Evolutionary conservation across 345 rosid genomes (phyloP).

Genomic region (Toxicodendron radicans): DNA sequence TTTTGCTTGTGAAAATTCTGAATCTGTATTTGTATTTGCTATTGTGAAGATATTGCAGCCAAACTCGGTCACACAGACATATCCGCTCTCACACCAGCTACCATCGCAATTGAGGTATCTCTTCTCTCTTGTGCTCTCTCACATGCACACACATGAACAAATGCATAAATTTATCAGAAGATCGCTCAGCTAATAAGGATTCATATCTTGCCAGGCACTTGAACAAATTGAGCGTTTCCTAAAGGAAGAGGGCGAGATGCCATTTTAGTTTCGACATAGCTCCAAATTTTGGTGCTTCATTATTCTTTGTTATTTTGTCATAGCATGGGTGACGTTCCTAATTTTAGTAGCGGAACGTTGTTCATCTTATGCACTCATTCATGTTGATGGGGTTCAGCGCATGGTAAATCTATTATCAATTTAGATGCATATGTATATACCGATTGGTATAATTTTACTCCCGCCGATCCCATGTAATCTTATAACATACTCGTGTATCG

Average conservation of each 20-base stretch:
- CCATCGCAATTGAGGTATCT: conserved; percentile 81
- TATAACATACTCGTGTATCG: background rate
- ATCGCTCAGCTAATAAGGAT: conserved; percentile 7
- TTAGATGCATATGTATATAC: conserved; percentile 4
- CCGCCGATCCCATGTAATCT: background rate
- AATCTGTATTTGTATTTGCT: background rate
- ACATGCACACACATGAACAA: background rate
- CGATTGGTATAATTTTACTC: background rate
- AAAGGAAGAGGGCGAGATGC: conserved; percentile 30
- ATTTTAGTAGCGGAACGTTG: background rate
- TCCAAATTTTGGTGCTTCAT: conserved; percentile 6
- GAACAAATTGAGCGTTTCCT: conserved; percentile 54
- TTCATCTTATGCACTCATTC: background rate
- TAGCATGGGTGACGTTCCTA: conserved; percentile 4
- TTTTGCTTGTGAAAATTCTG: background rate
- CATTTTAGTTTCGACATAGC: conserved; percentile 17
- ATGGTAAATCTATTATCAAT: background rate
- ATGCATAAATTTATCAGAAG: no score
- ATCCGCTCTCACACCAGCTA: conserved; percentile 59
- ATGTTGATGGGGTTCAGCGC: background rate
- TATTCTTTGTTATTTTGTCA: background rate
- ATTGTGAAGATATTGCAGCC: conserved; percentile 66
- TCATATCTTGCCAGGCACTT: conserved; percentile 38
- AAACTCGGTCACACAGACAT: conserved; percentile 68
- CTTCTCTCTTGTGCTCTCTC: conserved; percentile 15